Evolutionary conservation across 2,329 filamentous ascomycete species (phyloP), one percentile per base, ranked within the genome.

Genomic region (Ophiognomonia clavigignenti-juglandacearum): DNA sequence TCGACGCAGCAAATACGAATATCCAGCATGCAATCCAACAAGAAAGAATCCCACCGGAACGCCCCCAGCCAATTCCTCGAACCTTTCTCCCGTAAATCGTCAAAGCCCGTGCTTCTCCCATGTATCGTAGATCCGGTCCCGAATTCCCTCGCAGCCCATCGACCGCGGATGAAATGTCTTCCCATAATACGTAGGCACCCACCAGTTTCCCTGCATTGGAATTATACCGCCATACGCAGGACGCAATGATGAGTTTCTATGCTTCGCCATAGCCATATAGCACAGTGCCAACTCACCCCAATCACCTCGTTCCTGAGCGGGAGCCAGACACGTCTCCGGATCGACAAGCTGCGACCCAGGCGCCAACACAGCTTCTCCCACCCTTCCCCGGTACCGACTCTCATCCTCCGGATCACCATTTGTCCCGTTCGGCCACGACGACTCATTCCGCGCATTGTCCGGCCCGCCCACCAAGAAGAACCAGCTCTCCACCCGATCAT

Each of bases 381-480:
- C n/a, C 9, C n/a, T 35, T 18, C 20, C 24, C n/a, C 22, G 27
- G n/a, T 39, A 32, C 13, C 27, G 22, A 35, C 16, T 29, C 19
- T 31, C 27, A n/a, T n/a, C n/a, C 26, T 37, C 48, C 18, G 50
- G 36, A 11, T 45, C 45, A 6, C 46, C 39, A 20, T 29, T 42
- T 32, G 53, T 54, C 14, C 44, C 47, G 45, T 51, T 51, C 22
- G 45, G 53, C 40, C 44, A 29, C 40, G 32, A 39, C 26, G 57
- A 59, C 22, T 44, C 53, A 45, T 58, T 60, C 36, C 52, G 48
- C 6, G 56, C 59, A 43, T 71, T 72, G 43, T 74, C 71, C 4
- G 54, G 50, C 3, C 69, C 71, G 4, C 70, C 71, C 3, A 73
- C 69, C 22, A 72, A 64, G 52, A 74, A 75, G 52, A 75, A 74